Conservation (phyloP, 2,329 filamentous ascomycete species). For the Microascus cirrosus region DNA sequence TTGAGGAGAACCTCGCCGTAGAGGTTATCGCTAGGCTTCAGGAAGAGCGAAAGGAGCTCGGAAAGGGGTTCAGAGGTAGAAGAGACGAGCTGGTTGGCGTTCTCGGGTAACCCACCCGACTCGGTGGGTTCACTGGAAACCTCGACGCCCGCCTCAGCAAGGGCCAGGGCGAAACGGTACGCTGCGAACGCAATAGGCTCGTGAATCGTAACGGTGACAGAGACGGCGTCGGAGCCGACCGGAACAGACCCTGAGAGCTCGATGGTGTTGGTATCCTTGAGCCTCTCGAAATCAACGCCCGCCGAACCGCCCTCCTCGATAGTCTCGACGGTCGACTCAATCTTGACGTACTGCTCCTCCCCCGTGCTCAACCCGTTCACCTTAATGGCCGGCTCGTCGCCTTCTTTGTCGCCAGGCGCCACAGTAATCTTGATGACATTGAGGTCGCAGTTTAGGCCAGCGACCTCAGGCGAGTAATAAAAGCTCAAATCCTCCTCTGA, state of each 20-base stretch:
- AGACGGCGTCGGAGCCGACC: neutral
- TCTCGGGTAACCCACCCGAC: neutral
- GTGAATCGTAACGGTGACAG: constrained; percentile 1
- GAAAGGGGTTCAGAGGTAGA: constrained; percentile 2
- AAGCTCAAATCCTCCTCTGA: constrained; percentile 1
- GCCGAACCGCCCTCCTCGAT: neutral
- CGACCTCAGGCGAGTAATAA: constrained; percentile 5
- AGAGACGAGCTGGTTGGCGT: neutral
- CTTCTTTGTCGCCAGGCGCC: constrained; percentile 1
- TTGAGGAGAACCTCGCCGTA: constrained; percentile 6
- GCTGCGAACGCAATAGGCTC: constrained; percentile 5
- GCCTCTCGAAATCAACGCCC: neutral
- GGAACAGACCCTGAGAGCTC: neutral
- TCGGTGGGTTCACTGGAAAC: neutral
- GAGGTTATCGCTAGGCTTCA: constrained; percentile 7
- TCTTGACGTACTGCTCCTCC: constrained; percentile 3
- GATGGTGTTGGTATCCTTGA: constrained; percentile 1
- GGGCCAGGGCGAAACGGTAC: constrained; percentile 5
- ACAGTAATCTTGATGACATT: constrained; percentile 5
- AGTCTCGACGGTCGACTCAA: constrained; percentile 1
- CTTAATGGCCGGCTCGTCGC: neutral
- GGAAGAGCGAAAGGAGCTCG: neutral
- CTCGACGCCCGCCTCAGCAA: constrained; percentile 1
- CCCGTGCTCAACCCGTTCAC: neutral
- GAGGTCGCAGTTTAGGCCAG: constrained; percentile 5